Evolutionary conservation across 2,329 filamentous ascomycete species (phyloP).

Genomic region (Zymoseptoria tritici): DNA sequence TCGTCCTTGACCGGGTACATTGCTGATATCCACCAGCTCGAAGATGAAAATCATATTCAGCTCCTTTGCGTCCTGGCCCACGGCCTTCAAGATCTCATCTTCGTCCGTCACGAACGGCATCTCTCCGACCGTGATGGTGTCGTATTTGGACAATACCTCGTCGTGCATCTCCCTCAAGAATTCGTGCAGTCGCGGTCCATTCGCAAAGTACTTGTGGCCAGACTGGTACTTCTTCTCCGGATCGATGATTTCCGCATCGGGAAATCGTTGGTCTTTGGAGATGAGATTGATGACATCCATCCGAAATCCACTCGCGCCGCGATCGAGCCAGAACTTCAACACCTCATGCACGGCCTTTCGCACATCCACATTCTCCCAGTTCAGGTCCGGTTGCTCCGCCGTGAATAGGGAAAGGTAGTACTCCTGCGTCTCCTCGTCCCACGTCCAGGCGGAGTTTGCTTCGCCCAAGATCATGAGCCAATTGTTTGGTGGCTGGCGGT

Average conservation of each 20-base stretch:
- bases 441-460: constrained; percentile 37
- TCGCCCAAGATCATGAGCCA: constrained; percentile 36
- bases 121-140: constrained; percentile 54
- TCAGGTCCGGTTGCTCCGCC: constrained; percentile 41
- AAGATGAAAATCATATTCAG: constrained; percentile 46
- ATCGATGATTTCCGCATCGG: constrained; percentile 37
- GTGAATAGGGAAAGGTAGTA: constrained; percentile 44
- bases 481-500: constrained; percentile 53
- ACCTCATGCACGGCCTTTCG: constrained; percentile 41
- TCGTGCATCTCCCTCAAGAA: constrained; percentile 48
- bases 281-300: constrained; percentile 45
- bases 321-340: constrained; percentile 43
- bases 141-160: constrained; percentile 48
- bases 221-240: constrained; percentile 40
- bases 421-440: constrained; percentile 40
- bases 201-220: constrained; percentile 45
- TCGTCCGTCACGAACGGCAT: constrained; percentile 49
- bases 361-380: constrained; percentile 42
- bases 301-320: constrained; percentile 38
- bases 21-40: constrained; percentile 37
- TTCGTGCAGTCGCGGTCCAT: constrained; percentile 53
- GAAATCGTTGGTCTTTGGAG: constrained; percentile 37
- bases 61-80: constrained; percentile 35
- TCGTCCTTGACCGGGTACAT: constrained; percentile 26
- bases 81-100: constrained; percentile 36